Conservation (phyloP, 2,329 filamentous ascomycete species). For the Fusarium dimerum region DNA sequence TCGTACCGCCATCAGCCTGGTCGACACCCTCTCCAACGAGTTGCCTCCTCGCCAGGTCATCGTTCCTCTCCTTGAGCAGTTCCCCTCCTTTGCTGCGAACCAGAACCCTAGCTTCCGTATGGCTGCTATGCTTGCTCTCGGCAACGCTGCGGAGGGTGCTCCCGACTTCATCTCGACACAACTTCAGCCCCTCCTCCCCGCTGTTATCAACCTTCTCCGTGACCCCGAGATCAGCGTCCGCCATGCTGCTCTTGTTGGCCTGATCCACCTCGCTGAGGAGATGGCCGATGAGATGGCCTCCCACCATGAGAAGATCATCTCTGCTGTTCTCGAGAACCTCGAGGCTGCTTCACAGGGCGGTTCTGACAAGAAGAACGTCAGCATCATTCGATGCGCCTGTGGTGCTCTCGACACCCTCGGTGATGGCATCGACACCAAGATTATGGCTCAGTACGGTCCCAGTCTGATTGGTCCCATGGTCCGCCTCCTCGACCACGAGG, state of each 20-base stretch:
- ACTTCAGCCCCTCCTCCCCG: constrained; percentile 80
- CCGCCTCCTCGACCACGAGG: constrained; percentile 78
- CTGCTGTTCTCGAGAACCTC: constrained; percentile 83
- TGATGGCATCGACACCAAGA: constrained; percentile 75
- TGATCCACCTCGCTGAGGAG: constrained; percentile 90
- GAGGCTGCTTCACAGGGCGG: constrained; percentile 73
- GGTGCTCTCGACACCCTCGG: constrained; percentile 90
- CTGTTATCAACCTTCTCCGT: constrained; percentile 79
- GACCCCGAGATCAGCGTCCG: constrained; percentile 84
- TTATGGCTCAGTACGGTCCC: constrained; percentile 79
- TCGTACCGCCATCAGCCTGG: constrained; percentile 78
- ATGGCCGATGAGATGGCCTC: constrained; percentile 86
- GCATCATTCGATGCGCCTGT: constrained; percentile 87
- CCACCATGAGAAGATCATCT: constrained; percentile 82
- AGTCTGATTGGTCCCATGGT: constrained; percentile 85
- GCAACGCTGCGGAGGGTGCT: constrained; percentile 93
- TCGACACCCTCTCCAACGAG: constrained; percentile 86
- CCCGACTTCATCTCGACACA: constrained; percentile 97
- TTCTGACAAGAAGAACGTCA: constrained; percentile 72
- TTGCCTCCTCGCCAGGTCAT: constrained; percentile 93
- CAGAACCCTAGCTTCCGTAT: constrained; percentile 77
- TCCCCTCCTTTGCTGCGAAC: constrained; percentile 78
- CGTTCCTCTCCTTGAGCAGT: constrained; percentile 84
- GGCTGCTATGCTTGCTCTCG: constrained; percentile 87
- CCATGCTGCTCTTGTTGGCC: constrained; percentile 81